Evolutionary conservation across 345 rosid genomes (phyloP).

Genomic region (Syzygium aqueum): DNA sequence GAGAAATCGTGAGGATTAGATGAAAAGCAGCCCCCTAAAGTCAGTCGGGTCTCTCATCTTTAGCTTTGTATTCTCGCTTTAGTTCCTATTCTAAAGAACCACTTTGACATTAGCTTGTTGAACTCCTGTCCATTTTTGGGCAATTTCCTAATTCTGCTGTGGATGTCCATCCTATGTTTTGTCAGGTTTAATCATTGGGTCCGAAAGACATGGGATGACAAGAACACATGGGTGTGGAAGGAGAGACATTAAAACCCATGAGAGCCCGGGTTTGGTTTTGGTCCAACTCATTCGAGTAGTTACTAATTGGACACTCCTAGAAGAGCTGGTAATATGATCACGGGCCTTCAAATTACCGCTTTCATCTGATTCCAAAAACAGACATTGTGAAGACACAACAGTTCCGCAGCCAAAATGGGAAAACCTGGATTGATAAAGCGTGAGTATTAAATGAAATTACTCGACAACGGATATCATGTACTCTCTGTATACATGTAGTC

Average conservation of each 20-base stretch:
- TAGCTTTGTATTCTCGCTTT: not conserved
- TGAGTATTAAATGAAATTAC: not conserved
- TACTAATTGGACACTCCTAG: not conserved
- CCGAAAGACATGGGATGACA: not conserved
- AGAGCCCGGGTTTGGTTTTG: not conserved
- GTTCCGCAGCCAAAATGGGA: too few relatives aligned
- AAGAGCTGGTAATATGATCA: not conserved
- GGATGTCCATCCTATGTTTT: not conserved
- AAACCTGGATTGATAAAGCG: too few relatives aligned
- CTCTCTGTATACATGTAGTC: not conserved
- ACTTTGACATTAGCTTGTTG: not conserved
- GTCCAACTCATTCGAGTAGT: not conserved
- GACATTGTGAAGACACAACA: too few relatives aligned
- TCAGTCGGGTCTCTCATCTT: not conserved
- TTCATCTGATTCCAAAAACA: not conserved
- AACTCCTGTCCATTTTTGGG: not conserved
- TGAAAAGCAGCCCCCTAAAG: not conserved
- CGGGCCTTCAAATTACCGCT: not conserved
- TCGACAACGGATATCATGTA: fast-evolving
- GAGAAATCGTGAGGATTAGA: not conserved
- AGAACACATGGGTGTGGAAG: not conserved
- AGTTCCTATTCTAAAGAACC: not conserved
- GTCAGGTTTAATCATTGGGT: not conserved
- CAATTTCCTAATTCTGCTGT: not conserved
- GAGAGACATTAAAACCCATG: not conserved